These are phyloP conservation scores for Mesostigma viride DNA, from an alignment of 139 green algal species.

Conservation along the genomic window DNA sequence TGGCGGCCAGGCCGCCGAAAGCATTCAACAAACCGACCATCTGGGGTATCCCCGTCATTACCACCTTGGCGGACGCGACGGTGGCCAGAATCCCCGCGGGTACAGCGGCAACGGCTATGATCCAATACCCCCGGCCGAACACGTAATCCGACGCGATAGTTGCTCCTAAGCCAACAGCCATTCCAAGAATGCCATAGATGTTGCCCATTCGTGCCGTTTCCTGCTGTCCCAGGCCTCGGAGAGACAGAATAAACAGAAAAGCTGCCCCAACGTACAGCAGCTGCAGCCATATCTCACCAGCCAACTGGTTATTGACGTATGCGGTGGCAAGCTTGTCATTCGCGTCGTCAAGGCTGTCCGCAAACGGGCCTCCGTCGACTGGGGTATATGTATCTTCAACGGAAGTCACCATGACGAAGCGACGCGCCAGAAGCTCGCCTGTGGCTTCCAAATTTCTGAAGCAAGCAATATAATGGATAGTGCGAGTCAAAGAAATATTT, in stretches of 20 bases:
- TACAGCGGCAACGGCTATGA: background rate
- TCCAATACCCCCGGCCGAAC: background rate
- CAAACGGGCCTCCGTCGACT: too few species aligned
- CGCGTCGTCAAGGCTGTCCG: too few species aligned
- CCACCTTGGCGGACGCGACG: background rate
- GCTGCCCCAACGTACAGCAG: background rate
- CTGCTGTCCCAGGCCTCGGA: background rate
- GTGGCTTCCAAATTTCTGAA: too few species aligned
- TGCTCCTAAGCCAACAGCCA: background rate
- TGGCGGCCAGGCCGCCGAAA: background rate
- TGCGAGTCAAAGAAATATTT: too few species aligned
- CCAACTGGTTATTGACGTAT: too few species aligned
- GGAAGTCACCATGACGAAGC: too few species aligned
- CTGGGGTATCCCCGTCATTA: conserved; percentile 19
- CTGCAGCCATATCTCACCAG: background rate
- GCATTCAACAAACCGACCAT: conserved; percentile 14
- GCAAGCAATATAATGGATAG: too few species aligned
- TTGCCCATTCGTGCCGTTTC: background rate
- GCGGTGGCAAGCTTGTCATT: too few species aligned
- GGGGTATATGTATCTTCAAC: too few species aligned
- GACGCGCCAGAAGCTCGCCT: too few species aligned
- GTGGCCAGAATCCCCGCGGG: background rate
- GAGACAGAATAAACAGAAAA: background rate
- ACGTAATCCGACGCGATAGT: background rate
- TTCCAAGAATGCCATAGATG: background rate